A percentile compares a stretch with the other conserved stretches of the same genome.
Conservation (phyloP, 2,329 filamentous ascomycete genomes). For the Hypoxylon sp. region DNA sequence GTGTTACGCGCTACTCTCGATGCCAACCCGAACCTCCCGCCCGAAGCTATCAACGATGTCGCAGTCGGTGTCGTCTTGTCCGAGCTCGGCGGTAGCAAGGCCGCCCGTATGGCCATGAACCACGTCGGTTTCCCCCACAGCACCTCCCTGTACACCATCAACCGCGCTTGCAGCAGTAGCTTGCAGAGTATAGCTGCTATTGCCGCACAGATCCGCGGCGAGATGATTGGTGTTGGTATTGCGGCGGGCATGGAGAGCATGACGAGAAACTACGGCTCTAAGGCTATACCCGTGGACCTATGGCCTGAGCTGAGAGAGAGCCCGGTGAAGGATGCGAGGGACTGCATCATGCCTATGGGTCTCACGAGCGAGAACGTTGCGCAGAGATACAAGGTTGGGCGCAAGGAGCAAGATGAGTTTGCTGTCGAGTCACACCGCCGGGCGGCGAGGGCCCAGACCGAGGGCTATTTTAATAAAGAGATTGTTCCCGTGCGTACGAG, state of each 20-base stretch:
- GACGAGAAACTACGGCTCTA: conserved; percentile 88
- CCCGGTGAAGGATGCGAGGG: conserved; percentile 76
- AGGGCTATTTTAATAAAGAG: conserved; percentile 81
- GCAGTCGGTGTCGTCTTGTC: conserved; percentile 90
- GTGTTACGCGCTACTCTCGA: conserved; percentile 78
- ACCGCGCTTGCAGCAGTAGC: conserved; percentile 86
- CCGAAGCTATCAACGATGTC: conserved; percentile 81
- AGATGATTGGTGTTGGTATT: conserved; percentile 80
- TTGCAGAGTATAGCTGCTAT: conserved; percentile 83
- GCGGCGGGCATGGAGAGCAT: conserved; percentile 97
- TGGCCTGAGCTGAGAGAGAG: conserved; percentile 81
- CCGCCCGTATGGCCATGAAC: conserved; percentile 90
- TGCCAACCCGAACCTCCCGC: conserved; percentile 79
- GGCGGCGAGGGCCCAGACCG: conserved; percentile 77
- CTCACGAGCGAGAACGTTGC: conserved; percentile 92
- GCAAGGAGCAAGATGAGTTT: conserved; percentile 86
- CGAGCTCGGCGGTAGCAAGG: conserved; percentile 91
- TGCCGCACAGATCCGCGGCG: conserved; percentile 81
- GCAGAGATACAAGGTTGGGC: conserved; percentile 77
- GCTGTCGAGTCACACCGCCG: conserved; percentile 81
- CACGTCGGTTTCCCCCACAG: conserved; percentile 82
- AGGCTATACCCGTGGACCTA: conserved; percentile 85
- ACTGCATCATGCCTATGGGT: conserved; percentile 97
- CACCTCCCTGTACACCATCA: conserved; percentile 87
- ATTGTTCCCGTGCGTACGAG: conserved; percentile 84